These are phyloP conservation scores for Pseudogymnoascus verrucosus DNA, from an alignment of 2,329 filamentous ascomycete genomes.

Conservation along the genomic window DNA sequence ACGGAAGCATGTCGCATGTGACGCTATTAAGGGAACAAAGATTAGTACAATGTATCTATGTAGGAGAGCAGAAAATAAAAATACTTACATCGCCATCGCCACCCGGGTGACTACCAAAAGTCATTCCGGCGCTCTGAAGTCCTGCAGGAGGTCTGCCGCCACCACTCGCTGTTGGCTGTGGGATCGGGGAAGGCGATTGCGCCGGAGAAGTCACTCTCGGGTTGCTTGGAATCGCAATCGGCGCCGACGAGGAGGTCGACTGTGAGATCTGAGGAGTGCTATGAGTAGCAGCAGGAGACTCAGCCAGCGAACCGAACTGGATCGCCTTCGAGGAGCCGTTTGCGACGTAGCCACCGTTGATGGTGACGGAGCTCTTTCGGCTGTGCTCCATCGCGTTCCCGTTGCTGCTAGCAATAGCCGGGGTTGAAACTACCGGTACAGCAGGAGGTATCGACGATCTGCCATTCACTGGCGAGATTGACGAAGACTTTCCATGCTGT, in stretches of 20 bases:
- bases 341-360: constrained; percentile 69
- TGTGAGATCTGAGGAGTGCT: constrained; percentile 53
- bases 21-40: constrained; percentile 37
- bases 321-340: constrained; percentile 68
- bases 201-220: constrained; percentile 75
- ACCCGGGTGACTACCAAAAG: constrained; percentile 28
- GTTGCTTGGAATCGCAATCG: constrained; percentile 58
- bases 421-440: constrained; percentile 50
- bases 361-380: constrained; percentile 85
- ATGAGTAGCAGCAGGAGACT: constrained; percentile 58
- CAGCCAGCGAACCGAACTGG: constrained; percentile 71
- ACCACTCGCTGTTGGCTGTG: constrained; percentile 74
- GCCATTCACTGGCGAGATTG: constrained; percentile 78
- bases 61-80: constrained; percentile 6
- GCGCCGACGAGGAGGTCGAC: constrained; percentile 35
- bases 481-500: constrained; percentile 55
- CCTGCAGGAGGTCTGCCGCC: constrained; percentile 74
- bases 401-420: constrained; percentile 60
- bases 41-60: background rate
- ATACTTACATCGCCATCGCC: constrained; percentile 71
- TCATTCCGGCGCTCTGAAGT: constrained; percentile 31
- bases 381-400: constrained; percentile 63
- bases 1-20: constrained; percentile 62
- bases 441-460: constrained; percentile 63
- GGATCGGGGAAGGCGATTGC: constrained; percentile 87